These are phyloP conservation scores for Rubia occidens DNA, from an alignment of 305 asterid species.

Conservation along the genomic window DNA sequence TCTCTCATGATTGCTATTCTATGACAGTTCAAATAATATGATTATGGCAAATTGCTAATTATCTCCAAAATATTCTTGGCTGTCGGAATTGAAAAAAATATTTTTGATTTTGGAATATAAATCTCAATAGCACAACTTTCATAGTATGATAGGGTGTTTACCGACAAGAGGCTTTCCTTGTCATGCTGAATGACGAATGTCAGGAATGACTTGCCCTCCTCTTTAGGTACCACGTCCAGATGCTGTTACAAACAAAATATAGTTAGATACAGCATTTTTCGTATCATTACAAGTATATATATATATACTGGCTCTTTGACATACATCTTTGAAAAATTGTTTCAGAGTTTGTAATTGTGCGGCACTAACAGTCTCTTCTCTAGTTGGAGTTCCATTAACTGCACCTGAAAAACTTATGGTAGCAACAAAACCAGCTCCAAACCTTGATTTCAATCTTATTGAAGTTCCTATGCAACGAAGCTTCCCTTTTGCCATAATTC, in stretches of 20 bases:
- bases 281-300: neutral
- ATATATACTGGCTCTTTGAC: constrained; percentile 14
- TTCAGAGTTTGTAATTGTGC: constrained; percentile 51
- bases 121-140: neutral
- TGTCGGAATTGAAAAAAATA: neutral
- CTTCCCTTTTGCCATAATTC: constrained; percentile 92
- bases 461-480: constrained; percentile 96
- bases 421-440: constrained; percentile 82
- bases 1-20: neutral
- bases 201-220: constrained; percentile 62
- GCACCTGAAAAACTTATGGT: constrained; percentile 62
- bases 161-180: constrained; percentile 74
- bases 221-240: constrained; percentile 60
- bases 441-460: constrained; percentile 65
- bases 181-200: constrained; percentile 83
- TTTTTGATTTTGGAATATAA: neutral
- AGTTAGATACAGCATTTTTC: neutral
- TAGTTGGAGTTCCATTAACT: constrained; percentile 28
- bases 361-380: constrained; percentile 27
- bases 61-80: neutral
- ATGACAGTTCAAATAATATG: neutral
- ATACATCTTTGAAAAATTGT: constrained; percentile 60
- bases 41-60: neutral
- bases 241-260: constrained; percentile 33
- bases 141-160: constrained; percentile 19